Evolutionary conservation across 768 basidiomycete genomes (phyloP).

Genomic region (Peribolospora kevripleyi): DNA sequence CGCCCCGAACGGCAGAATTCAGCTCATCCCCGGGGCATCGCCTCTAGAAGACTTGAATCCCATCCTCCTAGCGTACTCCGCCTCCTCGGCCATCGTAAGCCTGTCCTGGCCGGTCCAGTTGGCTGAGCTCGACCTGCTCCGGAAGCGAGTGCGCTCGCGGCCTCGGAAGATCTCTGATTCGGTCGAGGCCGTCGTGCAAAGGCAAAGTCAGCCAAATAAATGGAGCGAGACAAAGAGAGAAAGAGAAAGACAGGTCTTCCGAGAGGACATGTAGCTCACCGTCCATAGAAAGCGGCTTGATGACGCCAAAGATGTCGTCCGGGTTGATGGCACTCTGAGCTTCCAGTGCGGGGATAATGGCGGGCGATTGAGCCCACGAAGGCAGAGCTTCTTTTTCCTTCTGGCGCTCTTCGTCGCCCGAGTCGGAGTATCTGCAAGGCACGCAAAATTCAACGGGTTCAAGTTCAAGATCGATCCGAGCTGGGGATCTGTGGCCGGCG

Average conservation of each 20-base stretch:
- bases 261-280: constrained; percentile 1
- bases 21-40: no score
- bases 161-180: constrained; percentile 48
- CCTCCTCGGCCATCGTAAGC: constrained; percentile 57
- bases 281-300: constrained; percentile 70
- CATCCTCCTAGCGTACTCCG: constrained; percentile 73
- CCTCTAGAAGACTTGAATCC: constrained; percentile 27
- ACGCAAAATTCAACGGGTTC: not conserved
- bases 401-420: constrained; percentile 63
- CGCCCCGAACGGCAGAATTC: no score
- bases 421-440: constrained; percentile 48
- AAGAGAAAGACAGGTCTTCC: not conserved
- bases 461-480: no score
- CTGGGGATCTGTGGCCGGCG: no score
- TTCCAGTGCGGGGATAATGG: constrained; percentile 50
- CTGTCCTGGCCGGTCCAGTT: constrained; percentile 90
- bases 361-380: constrained; percentile 77
- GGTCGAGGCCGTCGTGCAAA: no score
- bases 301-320: constrained; percentile 67
- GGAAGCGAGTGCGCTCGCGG: constrained; percentile 48
- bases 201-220: no score
- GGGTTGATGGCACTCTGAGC: constrained; percentile 55
- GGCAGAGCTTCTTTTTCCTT: constrained; percentile 44
- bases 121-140: constrained; percentile 74
- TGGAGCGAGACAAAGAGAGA: not conserved